These are phyloP conservation scores for Pyricularia sp. DNA, from an alignment of 2,329 filamentous ascomycete genomes.

Conservation along the genomic window DNA sequence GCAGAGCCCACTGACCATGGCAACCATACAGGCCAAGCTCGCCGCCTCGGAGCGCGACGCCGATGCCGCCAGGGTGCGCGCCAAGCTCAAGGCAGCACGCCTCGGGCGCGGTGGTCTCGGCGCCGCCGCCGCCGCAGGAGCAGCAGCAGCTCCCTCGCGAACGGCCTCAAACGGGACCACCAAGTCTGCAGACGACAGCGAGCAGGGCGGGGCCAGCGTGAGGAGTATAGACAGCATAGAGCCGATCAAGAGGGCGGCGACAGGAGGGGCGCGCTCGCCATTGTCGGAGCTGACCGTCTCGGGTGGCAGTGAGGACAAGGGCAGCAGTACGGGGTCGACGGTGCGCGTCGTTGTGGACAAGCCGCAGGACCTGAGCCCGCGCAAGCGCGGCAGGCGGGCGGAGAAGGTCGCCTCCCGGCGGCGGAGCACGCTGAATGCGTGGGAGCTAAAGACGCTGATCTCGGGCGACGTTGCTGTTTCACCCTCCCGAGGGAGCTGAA, in stretches of 20 bases:
- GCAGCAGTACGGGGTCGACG: constrained; percentile 2
- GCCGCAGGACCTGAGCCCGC: constrained; percentile 23
- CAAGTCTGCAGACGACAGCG: constrained; percentile 15
- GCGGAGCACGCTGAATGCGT: constrained; percentile 66
- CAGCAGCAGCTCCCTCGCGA: constrained; percentile 8
- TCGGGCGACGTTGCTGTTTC: constrained; percentile 22
- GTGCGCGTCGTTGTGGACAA: constrained; percentile 6
- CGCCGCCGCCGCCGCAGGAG: constrained; percentile 8
- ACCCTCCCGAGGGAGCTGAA: constrained; percentile 9
- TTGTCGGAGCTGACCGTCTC: constrained; percentile 3
- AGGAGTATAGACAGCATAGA: background rate
- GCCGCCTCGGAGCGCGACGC: constrained; percentile 55
- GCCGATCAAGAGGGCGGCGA: constrained; percentile 6
- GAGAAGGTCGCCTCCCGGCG: constrained; percentile 51
- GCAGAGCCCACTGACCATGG: constrained; percentile 51
- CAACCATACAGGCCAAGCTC: constrained; percentile 52
- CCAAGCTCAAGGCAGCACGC: constrained; percentile 49
- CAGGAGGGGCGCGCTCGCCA: constrained; percentile 1
- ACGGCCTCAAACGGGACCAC: constrained; percentile 14
- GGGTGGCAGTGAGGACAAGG: background rate
- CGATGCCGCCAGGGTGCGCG: constrained; percentile 52
- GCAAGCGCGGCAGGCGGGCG: constrained; percentile 42
- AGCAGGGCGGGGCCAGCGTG: constrained; percentile 2
- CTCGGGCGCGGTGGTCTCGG: constrained; percentile 13
- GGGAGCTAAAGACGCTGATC: constrained; percentile 62